These are phyloP conservation scores for Yarrowia hollandica DNA, from an alignment of 805 yeast species.

Conservation along the genomic window DNA sequence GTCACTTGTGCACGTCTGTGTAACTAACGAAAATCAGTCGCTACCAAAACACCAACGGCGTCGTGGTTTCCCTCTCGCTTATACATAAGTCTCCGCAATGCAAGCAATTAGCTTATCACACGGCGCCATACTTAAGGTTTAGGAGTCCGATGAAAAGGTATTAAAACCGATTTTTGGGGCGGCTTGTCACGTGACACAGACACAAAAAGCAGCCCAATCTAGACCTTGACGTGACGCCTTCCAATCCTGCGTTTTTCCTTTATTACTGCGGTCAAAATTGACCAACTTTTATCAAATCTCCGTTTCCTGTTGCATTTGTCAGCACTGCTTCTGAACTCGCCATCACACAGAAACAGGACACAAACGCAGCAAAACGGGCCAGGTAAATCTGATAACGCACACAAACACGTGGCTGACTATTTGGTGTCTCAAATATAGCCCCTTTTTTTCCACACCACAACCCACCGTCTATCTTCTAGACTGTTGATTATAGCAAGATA, in stretches of 20 bases:
- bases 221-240: neutral
- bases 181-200: neutral
- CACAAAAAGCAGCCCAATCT: neutral
- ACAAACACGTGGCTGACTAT: neutral
- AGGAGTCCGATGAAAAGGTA: neutral
- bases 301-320: too few relatives aligned
- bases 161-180: neutral
- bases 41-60: too few relatives aligned
- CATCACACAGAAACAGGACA: too few relatives aligned
- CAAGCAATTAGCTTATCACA: slow-evolving; percentile 21
- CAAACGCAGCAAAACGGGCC: too few relatives aligned
- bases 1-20: too few relatives aligned
- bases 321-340: too few relatives aligned
- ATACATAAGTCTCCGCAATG: slow-evolving; percentile 13
- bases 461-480: neutral
- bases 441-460: too few relatives aligned
- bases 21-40: too few relatives aligned
- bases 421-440: neutral
- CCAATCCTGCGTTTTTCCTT: neutral
- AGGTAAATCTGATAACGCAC: neutral
- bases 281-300: too few relatives aligned
- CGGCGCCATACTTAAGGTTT: slow-evolving; percentile 4
- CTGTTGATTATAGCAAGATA: neutral
- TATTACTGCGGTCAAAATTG: slow-evolving; percentile 1
- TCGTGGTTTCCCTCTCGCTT: too few relatives aligned